phyloP scores from a whole-genome alignment of 352 stramenopile genomes.

The Saprolegnia parasitica region DNA sequence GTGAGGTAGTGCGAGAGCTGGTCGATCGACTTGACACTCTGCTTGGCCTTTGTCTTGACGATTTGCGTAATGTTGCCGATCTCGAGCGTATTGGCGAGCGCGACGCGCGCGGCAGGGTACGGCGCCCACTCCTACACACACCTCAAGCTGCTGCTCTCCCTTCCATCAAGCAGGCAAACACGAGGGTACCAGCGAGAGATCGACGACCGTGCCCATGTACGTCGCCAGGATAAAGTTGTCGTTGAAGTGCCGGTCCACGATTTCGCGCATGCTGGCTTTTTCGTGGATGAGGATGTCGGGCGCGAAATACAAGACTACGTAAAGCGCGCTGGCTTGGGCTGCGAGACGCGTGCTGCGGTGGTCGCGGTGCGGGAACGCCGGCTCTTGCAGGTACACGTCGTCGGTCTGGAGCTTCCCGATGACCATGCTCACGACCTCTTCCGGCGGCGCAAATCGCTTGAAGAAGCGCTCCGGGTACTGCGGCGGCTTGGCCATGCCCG shows the following conservation, averaged over 20 bases:
- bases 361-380: constrained; percentile 89
- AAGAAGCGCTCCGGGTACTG: constrained; percentile 87
- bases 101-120: constrained; percentile 84
- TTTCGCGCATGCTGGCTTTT: constrained; percentile 89
- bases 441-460: constrained; percentile 79
- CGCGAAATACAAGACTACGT: constrained; percentile 94
- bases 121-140: constrained; percentile 72
- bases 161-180: background rate
- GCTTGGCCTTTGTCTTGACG: constrained; percentile 81
- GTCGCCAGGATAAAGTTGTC: constrained; percentile 95
- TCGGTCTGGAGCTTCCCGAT: constrained; percentile 92
- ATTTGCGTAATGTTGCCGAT: constrained; percentile 85
- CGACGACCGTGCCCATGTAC: constrained; percentile 92
- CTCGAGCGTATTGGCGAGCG: constrained; percentile 87
- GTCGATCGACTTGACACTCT: constrained; percentile 81
- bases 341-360: constrained; percentile 89
- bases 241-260: constrained; percentile 94
- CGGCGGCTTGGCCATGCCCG: constrained; percentile 73
- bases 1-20: constrained; percentile 89
- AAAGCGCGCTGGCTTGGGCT: constrained; percentile 91
- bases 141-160: background rate
- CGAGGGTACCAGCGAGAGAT: constrained; percentile 68
- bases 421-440: constrained; percentile 89
- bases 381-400: constrained; percentile 91
- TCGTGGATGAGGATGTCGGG: constrained; percentile 90